Conservation (phyloP, 2,329 filamentous ascomycete genomes). For the Penicillium hordei region DNA sequence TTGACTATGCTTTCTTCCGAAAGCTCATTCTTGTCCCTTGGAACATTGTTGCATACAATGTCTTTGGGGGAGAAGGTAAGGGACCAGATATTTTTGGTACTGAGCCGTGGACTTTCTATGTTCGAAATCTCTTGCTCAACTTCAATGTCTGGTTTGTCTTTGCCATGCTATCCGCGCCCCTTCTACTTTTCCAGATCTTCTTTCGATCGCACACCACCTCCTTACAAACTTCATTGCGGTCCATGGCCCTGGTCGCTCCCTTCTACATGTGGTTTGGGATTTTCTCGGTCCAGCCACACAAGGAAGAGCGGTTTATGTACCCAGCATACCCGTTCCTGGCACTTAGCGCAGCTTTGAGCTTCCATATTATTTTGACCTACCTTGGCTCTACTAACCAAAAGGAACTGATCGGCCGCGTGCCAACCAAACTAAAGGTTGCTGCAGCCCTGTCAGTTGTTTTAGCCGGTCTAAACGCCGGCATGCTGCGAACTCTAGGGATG, state of each 20-base stretch:
- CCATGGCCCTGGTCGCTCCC: constrained; percentile 73
- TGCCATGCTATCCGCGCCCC: constrained; percentile 70
- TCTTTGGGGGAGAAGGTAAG: constrained; percentile 73
- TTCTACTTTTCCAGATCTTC: constrained; percentile 72
- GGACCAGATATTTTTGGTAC: constrained; percentile 93
- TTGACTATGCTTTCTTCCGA: constrained; percentile 85
- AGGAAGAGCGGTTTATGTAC: constrained; percentile 99
- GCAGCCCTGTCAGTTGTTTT: constrained; percentile 62
- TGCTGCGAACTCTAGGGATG: constrained; percentile 72
- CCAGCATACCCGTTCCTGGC: constrained; percentile 88
- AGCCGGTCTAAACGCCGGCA: constrained; percentile 63
- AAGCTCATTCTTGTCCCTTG: constrained; percentile 75
- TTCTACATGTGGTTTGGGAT: constrained; percentile 95
- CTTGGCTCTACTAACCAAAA: constrained; percentile 70
- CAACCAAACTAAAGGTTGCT: constrained; percentile 70
- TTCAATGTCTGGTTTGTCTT: constrained; percentile 94
- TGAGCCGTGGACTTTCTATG: constrained; percentile 95
- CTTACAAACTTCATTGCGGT: constrained; percentile 70
- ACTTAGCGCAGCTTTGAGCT: constrained; percentile 79
- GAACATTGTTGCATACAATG: constrained; percentile 95
- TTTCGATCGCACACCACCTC: constrained; percentile 61
- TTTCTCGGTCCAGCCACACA: constrained; percentile 90
- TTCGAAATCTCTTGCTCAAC: constrained; percentile 86
- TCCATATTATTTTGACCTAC: constrained; percentile 76
- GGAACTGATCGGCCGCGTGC: constrained; percentile 68